phyloP scores from a whole-genome alignment of 2,329 filamentous ascomycete species.

The Passalora sequoiae region DNA sequence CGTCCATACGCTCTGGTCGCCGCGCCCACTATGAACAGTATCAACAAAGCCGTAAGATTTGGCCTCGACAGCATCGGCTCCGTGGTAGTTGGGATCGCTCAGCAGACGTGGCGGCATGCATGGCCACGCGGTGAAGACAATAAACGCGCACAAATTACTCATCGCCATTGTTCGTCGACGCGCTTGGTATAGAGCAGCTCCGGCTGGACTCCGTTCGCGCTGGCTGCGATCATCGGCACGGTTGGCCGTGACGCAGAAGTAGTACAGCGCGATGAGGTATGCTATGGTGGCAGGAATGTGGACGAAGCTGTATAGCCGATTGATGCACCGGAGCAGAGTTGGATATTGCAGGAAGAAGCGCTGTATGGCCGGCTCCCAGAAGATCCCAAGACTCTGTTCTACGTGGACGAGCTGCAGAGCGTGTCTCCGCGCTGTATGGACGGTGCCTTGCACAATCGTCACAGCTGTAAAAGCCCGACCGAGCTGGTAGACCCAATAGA shows the following conservation, averaged over 20 bases:
- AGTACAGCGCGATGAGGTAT: slow-evolving; percentile 63
- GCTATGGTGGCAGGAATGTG: slow-evolving; percentile 72
- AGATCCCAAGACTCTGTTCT: slow-evolving; percentile 61
- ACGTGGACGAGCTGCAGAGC: slow-evolving; percentile 62
- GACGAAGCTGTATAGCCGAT: slow-evolving; percentile 70
- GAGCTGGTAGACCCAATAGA: slow-evolving; percentile 59
- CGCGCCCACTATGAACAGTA: slow-evolving; percentile 53
- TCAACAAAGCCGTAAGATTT: slow-evolving; percentile 57
- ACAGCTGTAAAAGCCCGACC: slow-evolving; percentile 67
- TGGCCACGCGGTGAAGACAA: slow-evolving; percentile 56
- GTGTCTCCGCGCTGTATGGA: slow-evolving; percentile 63
- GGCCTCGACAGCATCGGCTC: slow-evolving; percentile 53
- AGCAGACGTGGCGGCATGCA: slow-evolving; percentile 58
- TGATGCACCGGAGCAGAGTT: slow-evolving; percentile 61
- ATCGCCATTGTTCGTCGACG: slow-evolving; percentile 53
- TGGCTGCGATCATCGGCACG: slow-evolving; percentile 24
- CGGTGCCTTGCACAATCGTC: slow-evolving; percentile 62
- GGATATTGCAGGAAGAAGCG: slow-evolving; percentile 51
- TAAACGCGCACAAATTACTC: slow-evolving; percentile 56
- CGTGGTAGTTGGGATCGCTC: slow-evolving; percentile 50
- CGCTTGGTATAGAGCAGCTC: slow-evolving; percentile 52
- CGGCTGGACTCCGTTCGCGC: slow-evolving; percentile 40
- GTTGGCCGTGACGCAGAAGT: slow-evolving; percentile 62
- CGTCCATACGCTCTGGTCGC: slow-evolving; percentile 65
- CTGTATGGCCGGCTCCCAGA: slow-evolving; percentile 61